These are phyloP conservation scores for Xylariaceae sp. DNA, from an alignment of 2,329 filamentous ascomycete species.

Conservation along the genomic window DNA sequence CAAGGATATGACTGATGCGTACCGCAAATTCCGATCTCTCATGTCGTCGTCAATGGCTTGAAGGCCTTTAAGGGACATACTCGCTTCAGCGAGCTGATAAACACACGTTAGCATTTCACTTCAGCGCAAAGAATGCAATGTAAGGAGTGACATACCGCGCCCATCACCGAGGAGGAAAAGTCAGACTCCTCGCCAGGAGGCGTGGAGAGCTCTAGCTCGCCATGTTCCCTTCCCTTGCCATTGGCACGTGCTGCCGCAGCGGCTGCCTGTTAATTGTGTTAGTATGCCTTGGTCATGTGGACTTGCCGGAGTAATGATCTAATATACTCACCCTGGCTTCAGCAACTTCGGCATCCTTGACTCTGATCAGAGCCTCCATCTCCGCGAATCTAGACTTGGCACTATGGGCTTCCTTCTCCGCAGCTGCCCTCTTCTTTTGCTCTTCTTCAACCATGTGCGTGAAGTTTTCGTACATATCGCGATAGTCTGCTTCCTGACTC, in stretches of 20 bases:
- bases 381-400: conserved; percentile 33
- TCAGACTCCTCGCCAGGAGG: conserved; percentile 58
- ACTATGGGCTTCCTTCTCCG: conserved; percentile 31
- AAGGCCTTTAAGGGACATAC: conserved; percentile 43
- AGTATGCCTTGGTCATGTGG: conserved; percentile 11
- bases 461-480: conserved; percentile 59
- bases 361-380: conserved; percentile 40
- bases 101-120: conserved; percentile 20
- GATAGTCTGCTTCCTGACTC: conserved; percentile 55
- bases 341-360: conserved; percentile 59
- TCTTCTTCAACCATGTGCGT: conserved; percentile 56
- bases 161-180: conserved; percentile 59
- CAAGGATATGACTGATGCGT: conserved; percentile 15
- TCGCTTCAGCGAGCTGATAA: conserved; percentile 41
- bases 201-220: conserved; percentile 32
- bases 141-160: conserved; percentile 57
- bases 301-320: background rate
- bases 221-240: conserved; percentile 32
- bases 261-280: conserved; percentile 38
- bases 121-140: conserved; percentile 31
- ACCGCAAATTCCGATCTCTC: conserved; percentile 48
- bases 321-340: conserved; percentile 49
- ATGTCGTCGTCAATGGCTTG: conserved; percentile 52
- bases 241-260: conserved; percentile 36
- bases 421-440: conserved; percentile 35